These are phyloP conservation scores for Colletotrichum chrysophilum DNA, from an alignment of 2,329 filamentous ascomycete species.

Conservation along the genomic window DNA sequence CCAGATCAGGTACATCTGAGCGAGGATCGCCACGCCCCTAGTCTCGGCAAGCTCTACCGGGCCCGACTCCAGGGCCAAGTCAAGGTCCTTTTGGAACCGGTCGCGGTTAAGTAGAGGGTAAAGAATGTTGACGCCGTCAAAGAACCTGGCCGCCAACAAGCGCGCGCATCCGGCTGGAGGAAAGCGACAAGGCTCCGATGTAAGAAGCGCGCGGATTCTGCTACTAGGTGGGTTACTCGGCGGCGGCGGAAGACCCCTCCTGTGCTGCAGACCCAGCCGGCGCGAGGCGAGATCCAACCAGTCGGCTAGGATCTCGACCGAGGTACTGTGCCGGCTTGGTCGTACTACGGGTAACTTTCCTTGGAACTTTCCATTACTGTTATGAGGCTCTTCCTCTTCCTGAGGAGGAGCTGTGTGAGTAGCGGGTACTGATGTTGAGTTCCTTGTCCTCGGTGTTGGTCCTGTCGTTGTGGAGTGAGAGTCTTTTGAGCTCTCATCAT, in stretches of 20 bases:
- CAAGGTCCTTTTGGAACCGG: background rate
- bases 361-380: background rate
- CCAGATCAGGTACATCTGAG: background rate
- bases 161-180: background rate
- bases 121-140: slow-evolving; percentile 3
- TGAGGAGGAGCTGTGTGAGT: background rate
- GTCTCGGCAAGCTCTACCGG: background rate
- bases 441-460: background rate
- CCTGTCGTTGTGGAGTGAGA: background rate
- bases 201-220: background rate
- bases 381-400: background rate
- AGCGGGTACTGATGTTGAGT: background rate
- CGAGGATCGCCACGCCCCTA: background rate
- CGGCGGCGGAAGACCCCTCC: background rate
- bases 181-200: background rate
- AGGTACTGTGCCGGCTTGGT: slow-evolving; percentile 11
- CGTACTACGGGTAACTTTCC: slow-evolving; percentile 12
- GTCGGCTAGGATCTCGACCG: slow-evolving; percentile 14
- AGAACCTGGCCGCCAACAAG: background rate
- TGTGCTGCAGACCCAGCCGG: slow-evolving; percentile 6
- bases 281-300: slow-evolving; percentile 14
- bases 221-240: background rate
- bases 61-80: background rate
- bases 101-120: slow-evolving; percentile 5
- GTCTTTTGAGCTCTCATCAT: background rate